Percentiles rank a stretch among this genome's conserved stretches.
Conservation (phyloP, 1,284 basidiomycete genomes). For the Fomitopsis palustris region DNA sequence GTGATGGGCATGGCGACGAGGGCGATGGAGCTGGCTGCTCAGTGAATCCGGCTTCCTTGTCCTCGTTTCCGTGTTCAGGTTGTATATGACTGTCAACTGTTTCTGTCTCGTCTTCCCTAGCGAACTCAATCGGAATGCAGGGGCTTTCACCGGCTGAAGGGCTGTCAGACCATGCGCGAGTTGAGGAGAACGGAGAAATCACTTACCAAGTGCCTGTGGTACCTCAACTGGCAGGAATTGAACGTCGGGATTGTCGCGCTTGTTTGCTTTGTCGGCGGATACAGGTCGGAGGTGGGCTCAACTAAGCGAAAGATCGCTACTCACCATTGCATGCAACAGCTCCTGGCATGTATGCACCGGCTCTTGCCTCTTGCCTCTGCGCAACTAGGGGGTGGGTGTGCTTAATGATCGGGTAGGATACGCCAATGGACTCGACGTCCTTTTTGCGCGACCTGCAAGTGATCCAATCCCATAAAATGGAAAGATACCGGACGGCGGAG, state of each 20-base stretch:
- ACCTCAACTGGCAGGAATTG: no score
- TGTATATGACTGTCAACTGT: not conserved
- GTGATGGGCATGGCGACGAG: not conserved
- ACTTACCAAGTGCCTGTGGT: no score
- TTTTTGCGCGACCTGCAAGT: not conserved
- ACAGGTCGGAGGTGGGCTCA: not conserved
- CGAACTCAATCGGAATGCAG: no score
- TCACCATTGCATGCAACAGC: not conserved
- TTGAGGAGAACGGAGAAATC: no score
- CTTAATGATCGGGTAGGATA: not conserved
- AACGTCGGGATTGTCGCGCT: no score
- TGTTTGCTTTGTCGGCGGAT: no score
- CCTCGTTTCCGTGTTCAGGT: not conserved
- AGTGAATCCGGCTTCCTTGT: not conserved
- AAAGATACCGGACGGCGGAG: not conserved
- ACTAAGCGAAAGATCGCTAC: not conserved
- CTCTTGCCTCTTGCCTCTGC: not conserved
- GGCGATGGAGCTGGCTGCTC: not conserved
- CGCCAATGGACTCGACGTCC: not conserved
- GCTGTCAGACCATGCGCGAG: no score
- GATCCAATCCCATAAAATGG: not conserved
- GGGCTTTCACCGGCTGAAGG: no score
- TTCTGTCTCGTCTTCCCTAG: no score
- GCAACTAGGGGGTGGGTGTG: not conserved
- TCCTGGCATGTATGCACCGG: not conserved